phyloP scores from a whole-genome alignment of 306 rosid genomes.

The Vigna angularis region DNA sequence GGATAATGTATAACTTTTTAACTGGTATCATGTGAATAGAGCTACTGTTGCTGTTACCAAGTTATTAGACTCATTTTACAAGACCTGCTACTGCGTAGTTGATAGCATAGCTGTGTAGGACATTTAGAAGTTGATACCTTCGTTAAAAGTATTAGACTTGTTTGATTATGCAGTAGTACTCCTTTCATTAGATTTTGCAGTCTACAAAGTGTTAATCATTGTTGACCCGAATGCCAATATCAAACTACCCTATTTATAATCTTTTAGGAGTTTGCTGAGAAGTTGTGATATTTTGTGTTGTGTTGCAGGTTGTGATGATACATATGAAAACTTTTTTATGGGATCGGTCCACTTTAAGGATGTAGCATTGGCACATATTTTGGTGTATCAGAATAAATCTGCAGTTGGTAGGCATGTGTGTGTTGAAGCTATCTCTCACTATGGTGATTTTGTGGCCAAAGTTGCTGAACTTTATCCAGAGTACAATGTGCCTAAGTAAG shows the following conservation, averaged over 20 bases:
- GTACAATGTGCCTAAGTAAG: slow-evolving; percentile 72
- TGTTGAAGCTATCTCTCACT: slow-evolving; percentile 80
- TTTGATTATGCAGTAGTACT: background rate
- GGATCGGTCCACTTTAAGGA: slow-evolving; percentile 91
- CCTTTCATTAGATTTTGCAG: background rate
- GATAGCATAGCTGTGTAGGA: background rate
- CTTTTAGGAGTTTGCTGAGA: background rate
- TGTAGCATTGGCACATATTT: slow-evolving; percentile 85
- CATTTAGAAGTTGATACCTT: background rate
- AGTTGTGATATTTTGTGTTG: slow-evolving; percentile 31
- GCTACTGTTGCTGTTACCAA: background rate
- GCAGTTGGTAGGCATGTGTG: slow-evolving; percentile 87
- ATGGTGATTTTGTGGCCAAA: slow-evolving; percentile 83
- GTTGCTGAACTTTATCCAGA: slow-evolving; percentile 85
- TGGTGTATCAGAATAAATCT: slow-evolving; percentile 82
- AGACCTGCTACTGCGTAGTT: background rate
- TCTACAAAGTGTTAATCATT: background rate
- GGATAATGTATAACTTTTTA: background rate
- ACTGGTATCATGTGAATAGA: background rate
- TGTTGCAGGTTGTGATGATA: slow-evolving; percentile 75
- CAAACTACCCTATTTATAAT: slow-evolving; percentile 1
- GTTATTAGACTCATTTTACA: background rate
- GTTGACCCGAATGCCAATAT: background rate
- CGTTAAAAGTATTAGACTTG: background rate
- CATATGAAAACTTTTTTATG: slow-evolving; percentile 67